These are phyloP conservation scores for Parathielavia hyrcaniae DNA, from an alignment of 495 filamentous ascomycete genomes.

Conservation along the genomic window DNA sequence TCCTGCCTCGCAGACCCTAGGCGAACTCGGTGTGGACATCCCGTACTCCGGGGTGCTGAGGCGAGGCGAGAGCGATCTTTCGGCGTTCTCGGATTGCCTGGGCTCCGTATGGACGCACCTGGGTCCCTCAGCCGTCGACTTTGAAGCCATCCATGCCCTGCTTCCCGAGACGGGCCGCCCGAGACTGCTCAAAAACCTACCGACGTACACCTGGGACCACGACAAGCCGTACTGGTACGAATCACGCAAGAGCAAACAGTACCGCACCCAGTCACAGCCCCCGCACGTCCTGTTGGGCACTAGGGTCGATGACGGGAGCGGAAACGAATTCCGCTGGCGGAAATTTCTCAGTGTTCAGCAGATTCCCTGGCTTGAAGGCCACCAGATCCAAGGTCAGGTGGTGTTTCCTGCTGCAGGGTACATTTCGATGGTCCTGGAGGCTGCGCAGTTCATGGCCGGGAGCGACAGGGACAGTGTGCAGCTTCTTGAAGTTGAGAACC, in stretches of 20 bases:
- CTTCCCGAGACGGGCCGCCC: not conserved
- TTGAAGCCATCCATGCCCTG: too few species aligned
- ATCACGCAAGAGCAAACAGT: constrained; percentile 32
- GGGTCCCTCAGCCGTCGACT: too few species aligned
- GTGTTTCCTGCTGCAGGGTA: constrained; percentile 54
- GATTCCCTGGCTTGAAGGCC: constrained; percentile 41
- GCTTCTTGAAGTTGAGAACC: not conserved
- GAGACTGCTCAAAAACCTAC: constrained; percentile 36
- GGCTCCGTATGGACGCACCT: too few species aligned
- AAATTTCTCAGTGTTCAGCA: constrained; percentile 38
- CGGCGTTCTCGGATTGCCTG: too few species aligned
- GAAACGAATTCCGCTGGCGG: constrained; percentile 37
- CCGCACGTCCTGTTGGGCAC: constrained; percentile 43
- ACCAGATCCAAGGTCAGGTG: constrained; percentile 33
- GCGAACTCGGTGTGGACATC: not conserved
- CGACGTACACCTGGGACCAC: constrained; percentile 49
- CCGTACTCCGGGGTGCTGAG: not conserved
- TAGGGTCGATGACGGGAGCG: constrained; percentile 17
- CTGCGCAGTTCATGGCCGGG: constrained; percentile 2
- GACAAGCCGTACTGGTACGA: constrained; percentile 41
- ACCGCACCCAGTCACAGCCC: constrained; percentile 17
- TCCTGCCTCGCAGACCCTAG: not conserved
- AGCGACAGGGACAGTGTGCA: not conserved
- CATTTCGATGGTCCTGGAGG: constrained; percentile 44
- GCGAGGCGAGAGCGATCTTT: not conserved